These are phyloP conservation scores for Linum usitatissimum DNA, from an alignment of 345 rosid species.

Conservation along the genomic window DNA sequence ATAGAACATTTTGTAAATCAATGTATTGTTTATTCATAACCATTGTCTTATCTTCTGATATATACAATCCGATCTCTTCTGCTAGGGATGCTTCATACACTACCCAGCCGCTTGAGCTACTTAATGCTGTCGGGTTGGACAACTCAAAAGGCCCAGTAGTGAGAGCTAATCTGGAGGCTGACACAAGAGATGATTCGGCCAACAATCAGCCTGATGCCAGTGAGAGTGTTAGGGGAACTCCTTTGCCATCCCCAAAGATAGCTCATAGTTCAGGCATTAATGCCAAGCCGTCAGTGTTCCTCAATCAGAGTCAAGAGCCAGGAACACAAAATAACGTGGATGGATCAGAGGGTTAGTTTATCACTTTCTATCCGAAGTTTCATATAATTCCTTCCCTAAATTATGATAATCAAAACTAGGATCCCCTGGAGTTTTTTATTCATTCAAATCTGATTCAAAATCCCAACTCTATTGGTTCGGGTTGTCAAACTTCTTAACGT, in stretches of 20 bases:
- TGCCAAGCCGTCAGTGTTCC: constrained; percentile 17
- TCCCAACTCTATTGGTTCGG: background rate
- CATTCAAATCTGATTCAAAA: too few relatives aligned
- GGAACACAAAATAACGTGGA: constrained; percentile 31
- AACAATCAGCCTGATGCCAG: constrained; percentile 23
- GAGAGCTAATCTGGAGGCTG: constrained; percentile 35
- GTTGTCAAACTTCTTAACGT: background rate
- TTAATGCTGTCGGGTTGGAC: constrained; percentile 63
- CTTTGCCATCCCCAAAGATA: constrained; percentile 26
- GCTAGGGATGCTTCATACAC: constrained; percentile 90
- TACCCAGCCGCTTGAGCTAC: constrained; percentile 94
- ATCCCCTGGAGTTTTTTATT: background rate
- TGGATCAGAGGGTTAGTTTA: constrained; percentile 57
- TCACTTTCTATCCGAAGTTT: background rate
- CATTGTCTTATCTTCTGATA: constrained; percentile 9
- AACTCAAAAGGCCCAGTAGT: constrained; percentile 26
- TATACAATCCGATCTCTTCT: constrained; percentile 10
- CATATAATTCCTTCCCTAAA: background rate
- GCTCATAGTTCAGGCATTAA: constrained; percentile 24
- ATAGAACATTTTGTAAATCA: constrained; percentile 6
- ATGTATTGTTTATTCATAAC: background rate
- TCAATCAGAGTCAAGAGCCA: constrained; percentile 28
- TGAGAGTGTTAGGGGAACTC: constrained; percentile 26
- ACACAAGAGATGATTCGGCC: constrained; percentile 30
- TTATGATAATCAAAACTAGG: background rate